phyloP scores from a whole-genome alignment of 805 yeast species.

The Wickerhamiella slavikovae region DNA sequence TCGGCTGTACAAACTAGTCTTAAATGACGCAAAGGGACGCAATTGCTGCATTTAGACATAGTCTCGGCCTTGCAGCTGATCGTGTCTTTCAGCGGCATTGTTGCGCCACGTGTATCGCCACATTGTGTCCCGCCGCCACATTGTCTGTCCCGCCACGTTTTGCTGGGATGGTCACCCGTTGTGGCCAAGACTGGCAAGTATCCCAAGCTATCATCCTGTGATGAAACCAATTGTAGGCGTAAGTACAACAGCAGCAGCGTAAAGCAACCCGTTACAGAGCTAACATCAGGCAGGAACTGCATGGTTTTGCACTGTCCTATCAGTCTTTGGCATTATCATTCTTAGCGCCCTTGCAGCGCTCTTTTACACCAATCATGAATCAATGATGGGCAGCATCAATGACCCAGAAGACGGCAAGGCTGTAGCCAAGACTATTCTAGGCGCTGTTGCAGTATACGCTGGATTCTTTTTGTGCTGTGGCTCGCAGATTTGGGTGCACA shows the following conservation, averaged over 20 bases:
- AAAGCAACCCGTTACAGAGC: not conserved
- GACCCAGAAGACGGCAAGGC: conserved; percentile 90
- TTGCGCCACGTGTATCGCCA: no score
- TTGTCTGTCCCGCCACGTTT: no score
- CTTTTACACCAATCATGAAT: conserved; percentile 64
- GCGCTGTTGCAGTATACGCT: conserved; percentile 70
- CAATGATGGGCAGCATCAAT: conserved; percentile 76
- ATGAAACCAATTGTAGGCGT: conserved; percentile 32
- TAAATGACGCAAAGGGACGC: no score
- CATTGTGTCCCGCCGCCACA: no score
- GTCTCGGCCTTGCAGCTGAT: no score
- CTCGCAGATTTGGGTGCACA: conserved; percentile 47
- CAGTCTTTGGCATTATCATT: conserved; percentile 82
- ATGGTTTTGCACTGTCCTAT: conserved; percentile 84
- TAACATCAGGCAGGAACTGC: conserved; percentile 26
- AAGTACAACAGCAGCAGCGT: conserved; percentile 17
- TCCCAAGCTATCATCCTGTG: no score
- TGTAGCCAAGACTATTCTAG: conserved; percentile 76
- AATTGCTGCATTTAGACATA: no score
- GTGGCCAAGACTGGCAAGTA: no score
- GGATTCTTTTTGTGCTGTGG: conserved; percentile 80
- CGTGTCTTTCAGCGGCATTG: no score
- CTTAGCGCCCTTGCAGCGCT: conserved; percentile 67
- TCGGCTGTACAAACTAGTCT: no score
- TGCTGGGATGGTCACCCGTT: no score